Conservation (phyloP, 345 rosid species). For the Mallotus nudiflorus region DNA sequence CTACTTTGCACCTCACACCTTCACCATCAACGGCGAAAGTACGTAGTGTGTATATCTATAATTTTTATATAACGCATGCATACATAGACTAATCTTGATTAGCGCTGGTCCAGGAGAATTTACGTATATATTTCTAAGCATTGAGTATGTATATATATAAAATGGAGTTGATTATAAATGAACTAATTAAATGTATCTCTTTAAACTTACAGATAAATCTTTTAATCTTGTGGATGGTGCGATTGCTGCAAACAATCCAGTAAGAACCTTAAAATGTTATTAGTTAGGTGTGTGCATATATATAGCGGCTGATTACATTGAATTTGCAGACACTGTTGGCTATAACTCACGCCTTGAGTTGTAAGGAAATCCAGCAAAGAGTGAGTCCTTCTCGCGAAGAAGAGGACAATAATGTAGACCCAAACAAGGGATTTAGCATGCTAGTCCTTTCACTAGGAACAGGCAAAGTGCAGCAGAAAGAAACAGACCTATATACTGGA, state of each 20-base stretch:
- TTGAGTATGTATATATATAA: too few relatives aligned
- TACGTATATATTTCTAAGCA: too few relatives aligned
- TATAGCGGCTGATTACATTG: neutral
- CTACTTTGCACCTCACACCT: conserved; percentile 21
- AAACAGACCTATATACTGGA: conserved; percentile 18
- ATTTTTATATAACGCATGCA: too few relatives aligned
- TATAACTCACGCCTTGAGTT: conserved; percentile 4
- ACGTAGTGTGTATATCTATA: too few relatives aligned
- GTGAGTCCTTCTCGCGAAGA: neutral
- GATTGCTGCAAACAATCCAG: conserved; percentile 33
- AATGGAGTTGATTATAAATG: too few relatives aligned
- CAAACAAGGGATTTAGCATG: conserved; percentile 6
- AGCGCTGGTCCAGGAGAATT: too few relatives aligned
- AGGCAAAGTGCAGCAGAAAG: conserved; percentile 11
- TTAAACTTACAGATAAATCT: neutral
- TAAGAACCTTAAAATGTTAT: neutral
- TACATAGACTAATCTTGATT: too few relatives aligned
- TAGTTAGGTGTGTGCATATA: too few relatives aligned
- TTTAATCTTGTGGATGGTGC: conserved; percentile 36
- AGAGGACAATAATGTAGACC: too few relatives aligned
- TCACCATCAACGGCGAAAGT: neutral
- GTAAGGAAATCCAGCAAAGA: neutral
- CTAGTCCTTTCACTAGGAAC: conserved; percentile 26
- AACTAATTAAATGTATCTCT: neutral
- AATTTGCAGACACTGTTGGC: conserved; percentile 17